phyloP scores from a whole-genome alignment of 208 protist species.

The Wallacemonas sp. region DNA sequence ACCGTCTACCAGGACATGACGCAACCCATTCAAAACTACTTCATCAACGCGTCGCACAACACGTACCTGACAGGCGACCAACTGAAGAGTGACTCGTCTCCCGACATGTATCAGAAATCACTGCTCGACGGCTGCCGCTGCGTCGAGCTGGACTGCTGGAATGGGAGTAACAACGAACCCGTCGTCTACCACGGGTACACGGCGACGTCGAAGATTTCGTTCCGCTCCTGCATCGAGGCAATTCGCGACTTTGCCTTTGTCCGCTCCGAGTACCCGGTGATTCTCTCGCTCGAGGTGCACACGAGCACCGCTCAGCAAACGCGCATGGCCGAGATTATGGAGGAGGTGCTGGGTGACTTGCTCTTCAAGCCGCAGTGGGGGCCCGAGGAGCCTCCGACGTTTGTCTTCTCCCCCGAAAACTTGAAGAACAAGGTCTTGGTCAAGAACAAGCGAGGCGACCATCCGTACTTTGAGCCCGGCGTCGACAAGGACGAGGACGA shows the following conservation, averaged over 20 bases:
- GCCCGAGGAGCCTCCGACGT: conserved; percentile 33
- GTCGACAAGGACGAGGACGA: conserved; percentile 47
- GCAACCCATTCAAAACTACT: conserved; percentile 85
- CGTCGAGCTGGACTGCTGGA: conserved; percentile 87
- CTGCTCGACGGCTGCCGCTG: conserved; percentile 79
- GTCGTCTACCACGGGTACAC: conserved; percentile 88
- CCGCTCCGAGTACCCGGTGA: conserved; percentile 69
- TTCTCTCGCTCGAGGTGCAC: conserved; percentile 84
- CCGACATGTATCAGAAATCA: conserved; percentile 71
- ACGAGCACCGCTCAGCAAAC: conserved; percentile 58
- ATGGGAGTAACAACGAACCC: conserved; percentile 63
- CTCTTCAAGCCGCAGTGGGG: conserved; percentile 52
- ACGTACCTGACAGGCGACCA: conserved; percentile 96
- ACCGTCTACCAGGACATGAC: conserved; percentile 86
- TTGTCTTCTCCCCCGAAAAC: conserved; percentile 54
- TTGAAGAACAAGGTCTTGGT: conserved; percentile 62
- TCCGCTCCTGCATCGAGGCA: conserved; percentile 48
- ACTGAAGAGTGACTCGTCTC: conserved; percentile 56
- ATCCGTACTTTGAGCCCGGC: conserved; percentile 20
- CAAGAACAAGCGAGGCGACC: conserved; percentile 51
- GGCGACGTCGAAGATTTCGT: conserved; percentile 67
- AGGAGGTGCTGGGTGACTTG: conserved; percentile 45
- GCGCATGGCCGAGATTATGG: conserved; percentile 71
- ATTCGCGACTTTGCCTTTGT: conserved; percentile 76
- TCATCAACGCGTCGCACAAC: conserved; percentile 95